Percentiles rank a stretch among this genome's conserved stretches.
These are phyloP conservation scores for Teunomyces funiuensis DNA, from an alignment of 805 yeast genomes.

Conservation along the genomic window DNA sequence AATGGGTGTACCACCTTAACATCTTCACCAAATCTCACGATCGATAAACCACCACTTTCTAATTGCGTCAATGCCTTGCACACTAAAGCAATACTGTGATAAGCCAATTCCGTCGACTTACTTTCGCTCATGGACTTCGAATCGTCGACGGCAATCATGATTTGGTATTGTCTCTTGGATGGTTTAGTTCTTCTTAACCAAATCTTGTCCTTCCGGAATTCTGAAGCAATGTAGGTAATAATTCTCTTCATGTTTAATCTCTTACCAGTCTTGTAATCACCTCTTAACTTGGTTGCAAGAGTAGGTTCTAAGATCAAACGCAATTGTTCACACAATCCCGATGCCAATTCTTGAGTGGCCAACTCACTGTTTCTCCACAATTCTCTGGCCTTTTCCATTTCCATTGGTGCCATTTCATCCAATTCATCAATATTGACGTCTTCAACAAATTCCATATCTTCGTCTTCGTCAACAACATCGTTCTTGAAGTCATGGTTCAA, in stretches of 20 bases:
- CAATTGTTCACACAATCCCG: slow-evolving; percentile 87
- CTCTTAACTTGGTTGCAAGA: slow-evolving; percentile 87
- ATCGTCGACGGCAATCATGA: slow-evolving; percentile 96
- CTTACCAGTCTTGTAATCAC: slow-evolving; percentile 97
- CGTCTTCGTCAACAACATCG: slow-evolving; percentile 16
- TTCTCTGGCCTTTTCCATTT: slow-evolving; percentile 64
- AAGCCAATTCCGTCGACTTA: slow-evolving; percentile 84
- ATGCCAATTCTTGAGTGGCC: slow-evolving; percentile 83
- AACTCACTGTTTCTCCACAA: slow-evolving; percentile 83
- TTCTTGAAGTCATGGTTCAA: slow-evolving; percentile 22
- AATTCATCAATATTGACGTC: slow-evolving; percentile 9
- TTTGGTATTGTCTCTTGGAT: slow-evolving; percentile 93
- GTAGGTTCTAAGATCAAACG: slow-evolving; percentile 94
- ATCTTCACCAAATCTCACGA: slow-evolving; percentile 86
- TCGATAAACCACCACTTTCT: slow-evolving; percentile 90
- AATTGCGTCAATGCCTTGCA: slow-evolving; percentile 90
- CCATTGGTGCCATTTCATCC: slow-evolving; percentile 44
- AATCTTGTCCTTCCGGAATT: slow-evolving; percentile 94
- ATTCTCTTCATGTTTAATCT: slow-evolving; percentile 96
- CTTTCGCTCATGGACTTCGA: slow-evolving; percentile 97
- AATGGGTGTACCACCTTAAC: slow-evolving; percentile 87
- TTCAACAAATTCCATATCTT: slow-evolving; percentile 10
- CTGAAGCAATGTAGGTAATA: slow-evolving; percentile 96
- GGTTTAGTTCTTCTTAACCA: slow-evolving; percentile 98
- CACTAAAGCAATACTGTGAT: slow-evolving; percentile 90